These are phyloP conservation scores for Podospora bellae-mahoneyi DNA, from an alignment of 495 filamentous ascomycete genomes.

Conservation along the genomic window DNA sequence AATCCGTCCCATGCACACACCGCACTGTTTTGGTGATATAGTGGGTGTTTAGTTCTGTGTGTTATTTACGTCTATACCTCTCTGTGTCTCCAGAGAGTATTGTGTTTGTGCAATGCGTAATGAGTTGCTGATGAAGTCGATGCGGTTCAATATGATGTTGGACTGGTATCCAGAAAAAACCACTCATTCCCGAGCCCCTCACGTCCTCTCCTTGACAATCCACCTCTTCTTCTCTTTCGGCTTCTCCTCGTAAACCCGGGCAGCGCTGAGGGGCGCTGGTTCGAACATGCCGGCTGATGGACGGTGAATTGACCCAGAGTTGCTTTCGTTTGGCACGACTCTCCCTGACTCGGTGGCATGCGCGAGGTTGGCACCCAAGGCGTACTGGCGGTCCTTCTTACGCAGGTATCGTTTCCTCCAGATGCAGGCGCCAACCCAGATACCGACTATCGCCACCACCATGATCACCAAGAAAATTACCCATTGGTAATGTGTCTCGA, in stretches of 20 bases:
- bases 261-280: constrained; percentile 31
- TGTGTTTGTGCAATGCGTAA: background rate
- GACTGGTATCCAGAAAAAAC: background rate
- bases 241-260: constrained; percentile 29
- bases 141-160: background rate
- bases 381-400: constrained; percentile 50
- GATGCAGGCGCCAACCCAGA: constrained; percentile 53
- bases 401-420: constrained; percentile 51
- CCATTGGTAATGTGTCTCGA: constrained; percentile 52
- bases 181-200: constrained; percentile 10
- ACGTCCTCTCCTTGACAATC: constrained; percentile 37
- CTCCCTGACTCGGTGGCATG: constrained; percentile 31
- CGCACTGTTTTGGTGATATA: background rate
- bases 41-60: background rate
- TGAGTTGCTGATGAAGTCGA: background rate
- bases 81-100: background rate
- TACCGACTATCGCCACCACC: constrained; percentile 48
- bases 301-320: constrained; percentile 28
- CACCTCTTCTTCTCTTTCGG: constrained; percentile 44
- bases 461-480: constrained; percentile 55
- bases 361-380: constrained; percentile 40
- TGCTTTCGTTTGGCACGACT: constrained; percentile 31
- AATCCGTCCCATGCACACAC: background rate
- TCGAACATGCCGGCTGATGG: constrained; percentile 34
- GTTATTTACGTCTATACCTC: background rate